Base-by-base conservation (phyloP, 306 rosid genomes). In the Dalbergia cultrata region DNA sequence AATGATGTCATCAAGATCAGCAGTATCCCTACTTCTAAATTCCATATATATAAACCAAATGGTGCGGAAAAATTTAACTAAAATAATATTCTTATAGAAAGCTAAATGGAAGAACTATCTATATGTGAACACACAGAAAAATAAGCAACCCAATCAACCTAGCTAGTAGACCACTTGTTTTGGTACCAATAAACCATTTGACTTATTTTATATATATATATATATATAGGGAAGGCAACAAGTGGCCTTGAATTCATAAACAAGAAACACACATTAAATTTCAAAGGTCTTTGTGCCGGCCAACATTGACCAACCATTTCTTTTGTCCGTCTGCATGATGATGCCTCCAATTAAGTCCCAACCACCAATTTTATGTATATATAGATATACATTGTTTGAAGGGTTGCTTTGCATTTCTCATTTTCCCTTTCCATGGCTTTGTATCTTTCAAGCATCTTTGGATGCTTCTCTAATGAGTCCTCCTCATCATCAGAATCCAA, bases 401-500 rank as follows among this genome's bases (percentile, higher is more conserved):
- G 54, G 47, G 35, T 64, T n/a, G 4, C 22, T 54, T 18, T 67
- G 44, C 17, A 45, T 11, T 8, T 53, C 8, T 77, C 66, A 56
- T 26, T 76, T 26, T 59, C n/a, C n/a, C n/a, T n/a, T 17, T 44
- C 18, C 33, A 65, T 85, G 76, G 85, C 81, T 78, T 11, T 85
- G 70, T 4, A 58, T 76, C 57, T 89, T n/a, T 82, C 92, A 76
- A 84, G 54, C 87, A 58, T 90, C 39, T 88, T 89, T 64, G 39
- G 90, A 7, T 86, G 88, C 71, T 92, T 88, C 81, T 86, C 89
- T 2, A 26, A 26, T 17, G 90, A 87, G 13, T n/a, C 82, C 7
- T 60, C 82, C 3, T 1, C 87, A 12, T 14, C 79, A 6, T n/a
- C 76, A 9, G 72, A 66, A 44, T 75, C 89, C 12, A 85, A 88